Conservation (phyloP, 306 rosid species). For the Quercus gilva region DNA sequence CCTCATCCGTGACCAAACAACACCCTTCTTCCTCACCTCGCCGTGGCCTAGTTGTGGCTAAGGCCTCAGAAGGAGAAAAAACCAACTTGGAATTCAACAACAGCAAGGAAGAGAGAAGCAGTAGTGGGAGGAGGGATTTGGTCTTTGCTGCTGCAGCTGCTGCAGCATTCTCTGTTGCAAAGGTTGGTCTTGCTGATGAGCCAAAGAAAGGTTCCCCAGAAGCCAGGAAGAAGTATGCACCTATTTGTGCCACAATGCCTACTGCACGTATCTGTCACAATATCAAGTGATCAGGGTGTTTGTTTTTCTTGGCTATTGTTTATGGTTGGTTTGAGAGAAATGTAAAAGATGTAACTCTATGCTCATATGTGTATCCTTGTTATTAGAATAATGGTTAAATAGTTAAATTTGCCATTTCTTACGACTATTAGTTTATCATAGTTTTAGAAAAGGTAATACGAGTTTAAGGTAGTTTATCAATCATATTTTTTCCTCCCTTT, state of each 20-base stretch:
- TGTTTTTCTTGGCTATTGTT: background rate
- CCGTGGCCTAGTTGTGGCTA: conserved; percentile 33
- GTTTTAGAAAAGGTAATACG: too few relatives aligned
- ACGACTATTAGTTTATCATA: too few relatives aligned
- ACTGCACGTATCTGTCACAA: conserved; percentile 62
- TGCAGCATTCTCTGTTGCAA: conserved; percentile 45
- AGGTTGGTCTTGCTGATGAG: conserved; percentile 54
- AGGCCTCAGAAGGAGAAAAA: conserved; percentile 35
- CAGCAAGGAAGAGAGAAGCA: conserved; percentile 28
- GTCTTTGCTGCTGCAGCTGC: conserved; percentile 40
- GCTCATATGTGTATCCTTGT: background rate
- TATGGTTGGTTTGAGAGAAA: background rate
- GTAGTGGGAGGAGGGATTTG: conserved; percentile 54
- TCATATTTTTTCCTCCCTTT: background rate
- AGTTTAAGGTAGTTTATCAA: too few relatives aligned
- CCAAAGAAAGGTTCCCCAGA: conserved; percentile 43
- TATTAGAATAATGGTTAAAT: background rate
- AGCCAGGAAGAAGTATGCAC: conserved; percentile 58
- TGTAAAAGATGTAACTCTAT: background rate
- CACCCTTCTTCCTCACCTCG: conserved; percentile 11
- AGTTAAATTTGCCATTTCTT: too few relatives aligned
- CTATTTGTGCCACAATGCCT: conserved; percentile 58
- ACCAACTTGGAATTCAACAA: conserved; percentile 22
- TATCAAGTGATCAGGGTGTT: conserved; percentile 21
- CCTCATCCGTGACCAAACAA: conserved; percentile 23